Evolutionary conservation across 2,329 filamentous ascomycete genomes (phyloP).

Genomic region (Aspergillus terreus): DNA sequence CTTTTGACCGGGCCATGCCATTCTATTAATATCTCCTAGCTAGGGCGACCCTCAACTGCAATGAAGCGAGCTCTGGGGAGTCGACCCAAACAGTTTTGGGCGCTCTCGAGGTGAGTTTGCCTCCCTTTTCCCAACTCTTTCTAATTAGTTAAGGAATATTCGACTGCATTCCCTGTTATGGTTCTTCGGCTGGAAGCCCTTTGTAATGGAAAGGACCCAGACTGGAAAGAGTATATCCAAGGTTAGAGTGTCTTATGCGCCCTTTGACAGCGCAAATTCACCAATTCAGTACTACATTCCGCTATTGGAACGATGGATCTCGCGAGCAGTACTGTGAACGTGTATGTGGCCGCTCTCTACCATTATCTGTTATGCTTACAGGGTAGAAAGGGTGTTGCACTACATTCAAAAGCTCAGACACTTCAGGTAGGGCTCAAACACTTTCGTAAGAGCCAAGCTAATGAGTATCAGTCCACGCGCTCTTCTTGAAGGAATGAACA

Average conservation of each 20-base stretch:
- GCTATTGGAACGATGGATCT: constrained; percentile 61
- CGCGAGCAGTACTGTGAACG: constrained; percentile 61
- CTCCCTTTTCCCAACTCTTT: not conserved
- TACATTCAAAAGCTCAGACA: constrained; percentile 64
- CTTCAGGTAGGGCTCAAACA: constrained; percentile 40
- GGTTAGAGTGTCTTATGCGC: constrained; percentile 24
- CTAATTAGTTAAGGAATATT: constrained; percentile 47
- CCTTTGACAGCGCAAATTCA: not conserved
- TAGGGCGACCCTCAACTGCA: constrained; percentile 26
- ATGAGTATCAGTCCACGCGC: constrained; percentile 28
- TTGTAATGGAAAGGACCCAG: constrained; percentile 26
- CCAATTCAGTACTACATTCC: constrained; percentile 49
- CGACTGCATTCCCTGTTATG: constrained; percentile 61
- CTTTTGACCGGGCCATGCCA: not conserved
- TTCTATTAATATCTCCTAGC: constrained; percentile 19
- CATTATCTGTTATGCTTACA: not conserved
- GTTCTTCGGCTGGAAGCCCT: constrained; percentile 68
- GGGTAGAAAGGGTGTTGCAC: constrained; percentile 50
- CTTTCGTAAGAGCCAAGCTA: not conserved
- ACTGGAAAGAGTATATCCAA: constrained; percentile 39
- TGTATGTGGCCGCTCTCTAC: constrained; percentile 31
- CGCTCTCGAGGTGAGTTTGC: constrained; percentile 49
- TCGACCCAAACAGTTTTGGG: constrained; percentile 58
- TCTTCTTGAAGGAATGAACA: constrained; percentile 54
- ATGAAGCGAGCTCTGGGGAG: constrained; percentile 42